Base-by-base conservation (phyloP, 148 eudicot species). In the Gaultheria prostrata region DNA sequence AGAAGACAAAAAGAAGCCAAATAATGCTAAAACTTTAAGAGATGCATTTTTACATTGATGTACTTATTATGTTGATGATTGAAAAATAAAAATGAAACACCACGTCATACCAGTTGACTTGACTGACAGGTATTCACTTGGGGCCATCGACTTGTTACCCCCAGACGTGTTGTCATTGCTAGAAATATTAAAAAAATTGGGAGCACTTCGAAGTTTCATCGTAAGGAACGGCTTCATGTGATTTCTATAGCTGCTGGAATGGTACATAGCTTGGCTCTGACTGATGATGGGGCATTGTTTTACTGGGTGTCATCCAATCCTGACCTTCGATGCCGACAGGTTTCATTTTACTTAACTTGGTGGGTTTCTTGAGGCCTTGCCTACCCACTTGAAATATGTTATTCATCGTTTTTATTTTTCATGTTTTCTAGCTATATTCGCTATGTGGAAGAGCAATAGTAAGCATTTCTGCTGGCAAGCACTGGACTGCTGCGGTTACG, bases 81-180 rank as follows among this genome's bases (percentile, higher is more conserved):
- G 1, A 11, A 28, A 4, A 28, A 13, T 1, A 4, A 65, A 14
- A 67, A 30, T 3, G 72, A 30, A 67, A 67, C 35, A 28, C 1
- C 0, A 67, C 33, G 17, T 28, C 30, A 28, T 67, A 30, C 14
- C 81, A 51, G 43, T 80, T 84, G 63, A 20, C 67, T 46, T 86
- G 84, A 15, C 69, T 86, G 83, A 85, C 89, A 97, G 99, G 97
- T 97, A 20, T 95, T 93, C 79, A 97, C 99, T 46, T 97, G 99
- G 99, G 99, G 99, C 81, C 99, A 97, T 87, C 95, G 96, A 81
- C 96, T 97, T 87, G 99, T 97, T 75, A 97, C 93, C 76, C 99
- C 99, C 43, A 92, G 91, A 82, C 97, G 99, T 79, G 96, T 93
- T 51, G 80, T 92, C 46, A 80, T 95, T 85, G 84, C 98, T 35